Evolutionary conservation across 2,329 filamentous ascomycete species (phyloP), one percentile per base, ranked within the genome.

Genomic region (Colletotrichum ledebouriae): DNA sequence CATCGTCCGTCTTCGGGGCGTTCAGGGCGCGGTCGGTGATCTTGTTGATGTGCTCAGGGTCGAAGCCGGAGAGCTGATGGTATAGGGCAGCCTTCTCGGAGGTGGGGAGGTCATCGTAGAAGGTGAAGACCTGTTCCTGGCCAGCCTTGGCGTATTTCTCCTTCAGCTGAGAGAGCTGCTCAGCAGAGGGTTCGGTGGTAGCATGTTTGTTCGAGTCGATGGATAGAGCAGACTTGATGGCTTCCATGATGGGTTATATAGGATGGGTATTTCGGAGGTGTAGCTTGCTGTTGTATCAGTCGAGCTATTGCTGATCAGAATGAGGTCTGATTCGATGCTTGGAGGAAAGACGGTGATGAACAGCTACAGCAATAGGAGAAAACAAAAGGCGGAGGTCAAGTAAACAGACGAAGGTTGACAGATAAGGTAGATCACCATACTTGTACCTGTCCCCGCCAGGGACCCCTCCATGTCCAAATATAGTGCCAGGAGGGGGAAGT

Each of bases 21-120:
- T 94, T 89, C 72, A 98, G 86, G 69, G 94, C 94, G 78, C 88
- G 90, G 73, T 95, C 84, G 76, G 93, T 91, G 79, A 98, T 91
- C 74, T 91, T 87, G 84, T 96, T 97, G 87, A 98, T 95, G 82
- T 92, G 88, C 67, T 87, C 85, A 64, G 95, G 94, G 78, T 98
- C 89, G 83, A 98, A 94, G 76, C 85, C 85, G 72, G 87, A 87
- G 69, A 98, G 87, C 82, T 98, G 96, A 75, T 91, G 83, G 85
- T 90, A 97, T 66, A 99, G 88, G 9, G 85, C 80, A 50, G 90
- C 89, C 83, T 97, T 93, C 72, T 98, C 94, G 59, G 85, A 80
- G 17, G 86, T 81, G 71, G 85, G 84, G 71, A 99, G 90, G 71
- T 90, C 87, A 76, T 98, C 93, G 84, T 92, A 97, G 82, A 83